Percentiles rank a stretch among this genome's conserved stretches.
Conservation (phyloP, 1,139 yeast genomes). For the Geotrichum aggregatum region DNA sequence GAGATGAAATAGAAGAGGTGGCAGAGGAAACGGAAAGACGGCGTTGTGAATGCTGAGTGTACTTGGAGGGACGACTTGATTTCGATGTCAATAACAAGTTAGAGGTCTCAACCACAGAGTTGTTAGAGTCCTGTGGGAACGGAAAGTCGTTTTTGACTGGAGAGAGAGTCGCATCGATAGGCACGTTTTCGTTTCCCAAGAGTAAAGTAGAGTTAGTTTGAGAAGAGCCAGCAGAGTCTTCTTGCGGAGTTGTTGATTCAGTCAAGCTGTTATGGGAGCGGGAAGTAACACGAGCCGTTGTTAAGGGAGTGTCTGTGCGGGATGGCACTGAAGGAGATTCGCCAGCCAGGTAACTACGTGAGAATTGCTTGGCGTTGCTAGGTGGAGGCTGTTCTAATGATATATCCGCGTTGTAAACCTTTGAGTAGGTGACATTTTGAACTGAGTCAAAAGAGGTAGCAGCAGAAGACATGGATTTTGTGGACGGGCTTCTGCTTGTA, state of each 20-base stretch:
- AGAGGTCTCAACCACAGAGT: neutral
- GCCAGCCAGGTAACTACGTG: slow-evolving; percentile 3
- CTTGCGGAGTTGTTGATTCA: neutral
- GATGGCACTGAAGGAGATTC: slow-evolving; percentile 6
- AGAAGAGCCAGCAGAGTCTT: neutral
- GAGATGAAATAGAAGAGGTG: slow-evolving; percentile 10
- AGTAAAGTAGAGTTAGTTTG: neutral
- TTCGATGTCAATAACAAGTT: neutral
- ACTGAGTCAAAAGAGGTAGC: slow-evolving; percentile 26
- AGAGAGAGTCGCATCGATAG: neutral
- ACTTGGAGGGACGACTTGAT: neutral
- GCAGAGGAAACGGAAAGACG: slow-evolving; percentile 11
- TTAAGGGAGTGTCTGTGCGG: slow-evolving; percentile 4
- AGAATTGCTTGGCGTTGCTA: slow-evolving; percentile 1
- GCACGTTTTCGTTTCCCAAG: neutral
- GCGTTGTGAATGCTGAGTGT: slow-evolving; percentile 1
- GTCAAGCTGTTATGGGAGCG: neutral
- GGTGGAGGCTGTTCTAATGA: neutral
- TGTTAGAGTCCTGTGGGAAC: slow-evolving; percentile 1
- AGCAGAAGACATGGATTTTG: slow-evolving; percentile 26
- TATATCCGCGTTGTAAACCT: neutral
- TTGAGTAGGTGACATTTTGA: slow-evolving; percentile 5
- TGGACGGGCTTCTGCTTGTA: slow-evolving; percentile 8
- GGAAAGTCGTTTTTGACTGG: slow-evolving; percentile 2
- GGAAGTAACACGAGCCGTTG: neutral